Base-by-base conservation (phyloP, 768 basidiomycete species). In the Russula abietina region DNA sequence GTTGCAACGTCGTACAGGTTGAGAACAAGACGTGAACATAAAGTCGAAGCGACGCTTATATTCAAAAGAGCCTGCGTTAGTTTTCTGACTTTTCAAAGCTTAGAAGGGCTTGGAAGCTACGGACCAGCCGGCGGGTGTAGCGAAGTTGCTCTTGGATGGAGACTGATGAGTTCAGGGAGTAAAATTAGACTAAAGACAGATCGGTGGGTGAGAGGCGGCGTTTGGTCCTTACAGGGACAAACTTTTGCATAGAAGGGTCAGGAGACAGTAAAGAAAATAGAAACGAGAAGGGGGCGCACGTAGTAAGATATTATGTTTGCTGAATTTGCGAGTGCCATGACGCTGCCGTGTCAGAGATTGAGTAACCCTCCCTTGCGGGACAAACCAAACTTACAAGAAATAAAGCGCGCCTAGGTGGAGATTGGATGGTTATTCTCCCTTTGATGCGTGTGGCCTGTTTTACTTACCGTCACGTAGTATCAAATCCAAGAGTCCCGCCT, bases 21-120 rank as follows among this genome's bases (percentile, higher is more conserved):
- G 45, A 83, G 76, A 76, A 83, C 80, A 1, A 84, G 75, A 11
- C 81, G 81, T 14, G 80, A 82, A 73, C 83, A 78, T 76, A 83
- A 75, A 1, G 76, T 78, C 10, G 82, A 74, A 5, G 82, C 80
- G 14, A 82, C 73, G 65, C 81, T 82, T 46, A 11, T 49, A 9
- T 49, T 32, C 49, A 51, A 24, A 43, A 7, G 36, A 36, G 2
- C 24, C 33, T 28, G 1, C 48, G 22, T 60, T 8, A 61, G 53
- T 33, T 19, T 28, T 14, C 32, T 22, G 17, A 41, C 4, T 43
- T 22, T 22, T 16, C 6, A 11, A 24, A 17, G 26, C 16, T 19
- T 54, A 26, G 49, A 33, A 46, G 58, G 43, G 38, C 19, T 41
- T 14, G 10, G 26, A 54, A 45, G 41, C 26, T 17, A 66, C 78